Evolutionary conservation across 169 alveolate species (phyloP).

Genomic region (Toxoplasma gondii): DNA sequence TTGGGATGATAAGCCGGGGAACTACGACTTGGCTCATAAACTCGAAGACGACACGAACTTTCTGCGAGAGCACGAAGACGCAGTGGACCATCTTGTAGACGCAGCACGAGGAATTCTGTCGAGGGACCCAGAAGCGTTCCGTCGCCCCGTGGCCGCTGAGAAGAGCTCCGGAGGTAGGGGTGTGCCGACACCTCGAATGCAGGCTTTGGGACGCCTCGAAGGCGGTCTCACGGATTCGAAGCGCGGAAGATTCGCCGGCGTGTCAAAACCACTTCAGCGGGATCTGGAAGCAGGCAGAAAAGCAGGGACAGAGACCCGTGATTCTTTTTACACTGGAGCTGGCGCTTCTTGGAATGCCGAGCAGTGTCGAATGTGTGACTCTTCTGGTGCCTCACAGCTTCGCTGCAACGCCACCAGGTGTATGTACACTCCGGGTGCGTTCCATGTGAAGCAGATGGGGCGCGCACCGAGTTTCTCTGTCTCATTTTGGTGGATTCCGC

Average conservation of each 20-base stretch:
- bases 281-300: background rate
- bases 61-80: background rate
- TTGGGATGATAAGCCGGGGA: background rate
- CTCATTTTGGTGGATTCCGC: conserved; percentile 12
- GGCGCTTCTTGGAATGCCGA: background rate
- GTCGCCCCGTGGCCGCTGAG: background rate
- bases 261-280: background rate
- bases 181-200: background rate
- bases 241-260: background rate
- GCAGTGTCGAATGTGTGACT: background rate
- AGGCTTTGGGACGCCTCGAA: background rate
- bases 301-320: background rate
- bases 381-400: background rate
- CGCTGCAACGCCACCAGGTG: background rate
- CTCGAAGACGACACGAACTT: background rate
- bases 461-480: background rate
- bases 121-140: background rate
- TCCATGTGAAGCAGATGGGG: background rate
- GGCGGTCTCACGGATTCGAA: background rate
- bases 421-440: background rate
- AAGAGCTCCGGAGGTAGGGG: background rate
- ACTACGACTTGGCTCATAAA: background rate
- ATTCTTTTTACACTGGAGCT: too few relatives aligned
- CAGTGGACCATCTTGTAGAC: background rate
- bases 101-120: background rate